These are phyloP conservation scores for Isabelozyma pseudorhagii DNA, from an alignment of 805 yeast species.

Conservation along the genomic window DNA sequence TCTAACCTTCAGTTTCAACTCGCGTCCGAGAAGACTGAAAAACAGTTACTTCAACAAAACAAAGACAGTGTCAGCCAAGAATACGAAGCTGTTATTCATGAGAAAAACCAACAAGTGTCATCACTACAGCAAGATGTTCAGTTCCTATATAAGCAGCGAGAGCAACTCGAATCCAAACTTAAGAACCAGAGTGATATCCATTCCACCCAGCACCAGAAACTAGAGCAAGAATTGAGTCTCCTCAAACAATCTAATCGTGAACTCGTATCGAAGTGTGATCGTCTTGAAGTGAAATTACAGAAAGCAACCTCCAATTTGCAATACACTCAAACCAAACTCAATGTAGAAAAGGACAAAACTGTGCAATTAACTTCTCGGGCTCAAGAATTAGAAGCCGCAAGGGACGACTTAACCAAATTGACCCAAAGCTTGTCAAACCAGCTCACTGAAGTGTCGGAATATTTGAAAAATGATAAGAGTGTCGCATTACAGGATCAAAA, in stretches of 20 bases:
- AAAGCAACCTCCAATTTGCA: slow-evolving; percentile 24
- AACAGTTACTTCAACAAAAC: slow-evolving; percentile 25
- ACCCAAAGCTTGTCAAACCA: slow-evolving; percentile 28
- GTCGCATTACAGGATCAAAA: slow-evolving; percentile 22
- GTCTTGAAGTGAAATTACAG: slow-evolving; percentile 16
- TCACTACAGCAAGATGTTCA: slow-evolving; percentile 35
- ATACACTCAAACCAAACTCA: slow-evolving; percentile 32
- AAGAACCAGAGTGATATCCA: slow-evolving; percentile 27
- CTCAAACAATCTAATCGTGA: slow-evolving; percentile 16
- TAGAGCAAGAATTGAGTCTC: slow-evolving; percentile 9
- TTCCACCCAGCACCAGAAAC: slow-evolving; percentile 12
- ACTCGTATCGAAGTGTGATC: slow-evolving; percentile 9
- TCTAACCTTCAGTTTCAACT: slow-evolving; percentile 32
- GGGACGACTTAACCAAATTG: slow-evolving; percentile 11
- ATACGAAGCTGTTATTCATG: slow-evolving; percentile 24
- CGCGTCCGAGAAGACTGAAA: slow-evolving; percentile 29
- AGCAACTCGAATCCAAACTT: slow-evolving; percentile 27
- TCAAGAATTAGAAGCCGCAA: slow-evolving; percentile 21
- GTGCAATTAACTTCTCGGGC: slow-evolving; percentile 39
- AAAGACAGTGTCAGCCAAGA: slow-evolving; percentile 18
- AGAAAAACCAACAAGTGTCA: slow-evolving; percentile 30
- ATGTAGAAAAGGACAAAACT: slow-evolving; percentile 28
- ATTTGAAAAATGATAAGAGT: slow-evolving; percentile 3
- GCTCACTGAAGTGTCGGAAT: slow-evolving; percentile 12
- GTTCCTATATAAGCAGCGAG: slow-evolving; percentile 31